Evolutionary conservation across 257 asterid genomes (phyloP).

Genomic region (Solanum okadae): DNA sequence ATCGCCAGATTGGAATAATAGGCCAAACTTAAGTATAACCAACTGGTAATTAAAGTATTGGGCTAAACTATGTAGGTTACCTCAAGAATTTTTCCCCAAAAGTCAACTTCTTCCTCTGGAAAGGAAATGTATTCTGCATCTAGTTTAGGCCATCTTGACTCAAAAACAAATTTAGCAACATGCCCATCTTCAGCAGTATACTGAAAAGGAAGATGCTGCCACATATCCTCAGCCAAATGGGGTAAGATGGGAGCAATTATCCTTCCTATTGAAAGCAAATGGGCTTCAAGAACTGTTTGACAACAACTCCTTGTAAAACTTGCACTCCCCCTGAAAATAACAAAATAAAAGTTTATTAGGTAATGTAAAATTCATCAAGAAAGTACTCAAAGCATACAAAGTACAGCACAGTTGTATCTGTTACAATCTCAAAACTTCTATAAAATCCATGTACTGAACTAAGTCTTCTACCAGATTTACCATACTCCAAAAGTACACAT

Average conservation of each 20-base stretch:
- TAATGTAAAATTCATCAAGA: neutral
- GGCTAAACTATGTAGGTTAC: constrained; percentile 22
- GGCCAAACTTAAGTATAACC: neutral
- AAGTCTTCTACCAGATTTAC: neutral
- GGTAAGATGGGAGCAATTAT: constrained; percentile 88
- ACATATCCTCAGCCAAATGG: constrained; percentile 91
- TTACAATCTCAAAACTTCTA: neutral
- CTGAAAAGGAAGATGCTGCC: constrained; percentile 91
- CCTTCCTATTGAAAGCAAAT: constrained; percentile 58
- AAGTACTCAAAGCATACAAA: neutral
- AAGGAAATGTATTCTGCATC: constrained; percentile 47
- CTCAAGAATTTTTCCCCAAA: constrained; percentile 93
- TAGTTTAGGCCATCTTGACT: constrained; percentile 69
- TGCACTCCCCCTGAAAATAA: constrained; percentile 36
- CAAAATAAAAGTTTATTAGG: neutral
- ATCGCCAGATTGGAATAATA: neutral
- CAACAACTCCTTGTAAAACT: constrained; percentile 89
- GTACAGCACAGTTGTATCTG: neutral
- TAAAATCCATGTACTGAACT: neutral
- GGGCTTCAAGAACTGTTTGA: constrained; percentile 85
- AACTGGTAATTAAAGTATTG: neutral
- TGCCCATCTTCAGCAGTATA: constrained; percentile 49
- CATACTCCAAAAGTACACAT: neutral
- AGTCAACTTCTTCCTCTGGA: constrained; percentile 52
- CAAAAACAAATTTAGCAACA: constrained; percentile 57